Evolutionary conservation across 768 basidiomycete species (phyloP).

Genomic region (Omphalotus guepiniiformis): DNA sequence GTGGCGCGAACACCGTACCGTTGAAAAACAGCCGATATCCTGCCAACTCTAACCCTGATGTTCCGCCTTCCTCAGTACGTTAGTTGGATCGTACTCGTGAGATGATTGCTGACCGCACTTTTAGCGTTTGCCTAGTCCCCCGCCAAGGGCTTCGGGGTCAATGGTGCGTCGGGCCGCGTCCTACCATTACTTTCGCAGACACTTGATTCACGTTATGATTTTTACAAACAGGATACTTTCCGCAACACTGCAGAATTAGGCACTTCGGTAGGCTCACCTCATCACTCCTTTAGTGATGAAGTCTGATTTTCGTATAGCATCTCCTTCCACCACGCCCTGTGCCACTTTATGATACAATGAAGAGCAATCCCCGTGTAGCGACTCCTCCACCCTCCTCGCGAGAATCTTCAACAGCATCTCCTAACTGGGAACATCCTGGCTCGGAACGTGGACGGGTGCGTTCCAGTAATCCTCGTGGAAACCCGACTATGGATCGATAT

Average conservation of each 20-base stretch:
- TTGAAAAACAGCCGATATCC: conserved; percentile 1
- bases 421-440: background rate
- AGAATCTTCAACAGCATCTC: conserved; percentile 1
- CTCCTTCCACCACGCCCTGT: too few relatives aligned
- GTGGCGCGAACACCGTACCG: conserved; percentile 22
- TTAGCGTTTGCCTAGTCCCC: background rate
- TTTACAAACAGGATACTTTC: too few relatives aligned
- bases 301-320: too few relatives aligned
- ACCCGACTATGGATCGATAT: too few relatives aligned
- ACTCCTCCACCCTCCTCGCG: background rate
- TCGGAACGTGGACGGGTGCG: background rate
- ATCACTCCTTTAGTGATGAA: too few relatives aligned
- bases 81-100: background rate
- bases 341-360: too few relatives aligned
- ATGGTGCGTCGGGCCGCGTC: background rate
- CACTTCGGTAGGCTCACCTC: too few relatives aligned
- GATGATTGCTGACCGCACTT: background rate
- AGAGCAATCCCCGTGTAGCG: too few relatives aligned
- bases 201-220: too few relatives aligned
- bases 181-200: background rate
- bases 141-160: background rate
- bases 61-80: background rate
- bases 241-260: too few relatives aligned
- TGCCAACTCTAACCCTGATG: background rate
- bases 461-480: background rate